Evolutionary conservation across 306 rosid genomes (phyloP), one percentile per base, ranked within the genome.

Genomic region (Ammopiptanthus mongolicus): DNA sequence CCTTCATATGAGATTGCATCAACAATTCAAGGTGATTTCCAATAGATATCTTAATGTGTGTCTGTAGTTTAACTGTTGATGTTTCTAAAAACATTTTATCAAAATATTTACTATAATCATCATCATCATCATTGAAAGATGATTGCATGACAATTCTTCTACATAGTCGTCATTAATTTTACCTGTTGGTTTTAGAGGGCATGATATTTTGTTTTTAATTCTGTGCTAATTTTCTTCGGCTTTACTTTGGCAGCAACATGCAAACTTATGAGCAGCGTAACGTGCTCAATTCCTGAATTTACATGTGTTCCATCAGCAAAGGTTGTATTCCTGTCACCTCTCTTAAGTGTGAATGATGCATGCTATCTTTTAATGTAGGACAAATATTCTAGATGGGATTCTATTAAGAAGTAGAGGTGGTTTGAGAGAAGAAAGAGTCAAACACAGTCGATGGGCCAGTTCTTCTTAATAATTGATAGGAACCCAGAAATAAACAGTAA

Each of bases 241-340:
- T 65, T 85, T 71, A 53, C 65, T 74, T 46, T 84, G 70, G 76
- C 95, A 94, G 97, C 83, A 74, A 87, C 90, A n/a, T 91, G 98
- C 89, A 94, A 83, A 80, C 91, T 81, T 77, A 91, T 94, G 95
- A 90, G 88, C 80, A 80, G 67, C 4, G 83, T 85, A 34, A 83
- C 95, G 5, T 90, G 98, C 71, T 89, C 98, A 25, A 85, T 94
- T 86, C 98, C 98, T 12, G 97, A 94, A 79, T 94, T 94, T 76
- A 94, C 98, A 19, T 94, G 97, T 62, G 91, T 94, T 77, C 89
- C 98, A 39, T 86, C 98, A 67, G 95, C 98, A 47, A 94, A 91
- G 97, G 98, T 90, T 82, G 82, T 83, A 85, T 81, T 55, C 71
- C 51, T 67, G 21, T 77, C 68, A 44, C 76, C 71, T 87, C 57